Evolutionary conservation across 1,139 yeast species (phyloP).

Genomic region (Yamadazyma sp.): DNA sequence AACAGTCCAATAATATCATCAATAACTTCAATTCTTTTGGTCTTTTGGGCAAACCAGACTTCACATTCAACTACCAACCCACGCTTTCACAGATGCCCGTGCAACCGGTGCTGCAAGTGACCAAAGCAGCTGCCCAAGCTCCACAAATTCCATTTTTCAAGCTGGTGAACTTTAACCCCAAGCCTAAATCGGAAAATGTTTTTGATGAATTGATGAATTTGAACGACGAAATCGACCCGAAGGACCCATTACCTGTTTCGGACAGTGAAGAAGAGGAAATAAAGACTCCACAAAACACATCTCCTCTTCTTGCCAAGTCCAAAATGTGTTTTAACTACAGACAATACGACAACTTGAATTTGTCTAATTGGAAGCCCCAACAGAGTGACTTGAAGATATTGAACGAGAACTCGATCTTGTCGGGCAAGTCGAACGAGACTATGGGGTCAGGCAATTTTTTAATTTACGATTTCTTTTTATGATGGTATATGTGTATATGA

Average conservation of each 20-base stretch:
- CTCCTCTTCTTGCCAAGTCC: conserved; percentile 20
- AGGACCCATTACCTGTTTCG: conserved; percentile 8
- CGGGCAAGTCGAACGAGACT: conserved; percentile 58
- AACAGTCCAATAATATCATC: conserved; percentile 24
- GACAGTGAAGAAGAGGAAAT: conserved; percentile 21
- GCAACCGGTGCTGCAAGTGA: too few relatives aligned
- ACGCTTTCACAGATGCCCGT: conserved; percentile 1
- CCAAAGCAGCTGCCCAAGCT: neutral
- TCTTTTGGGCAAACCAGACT: conserved; percentile 23
- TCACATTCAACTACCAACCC: conserved; percentile 4
- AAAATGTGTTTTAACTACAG: conserved; percentile 48
- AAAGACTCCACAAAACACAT: conserved; percentile 16
- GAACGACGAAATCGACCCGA: conserved; percentile 24
- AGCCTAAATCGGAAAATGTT: conserved; percentile 30
- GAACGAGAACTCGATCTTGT: conserved; percentile 45
- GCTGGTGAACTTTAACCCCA: conserved; percentile 38
- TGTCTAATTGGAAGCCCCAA: conserved; percentile 31
- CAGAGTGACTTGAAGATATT: conserved; percentile 28
- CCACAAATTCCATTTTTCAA: conserved; percentile 38
- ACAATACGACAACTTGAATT: conserved; percentile 44
- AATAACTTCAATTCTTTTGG: conserved; percentile 35
- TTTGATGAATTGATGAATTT: conserved; percentile 42
- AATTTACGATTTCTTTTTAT: conserved; percentile 49
- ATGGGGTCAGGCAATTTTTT: conserved; percentile 50
- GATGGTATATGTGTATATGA: conserved; percentile 10